Evolutionary conservation across 495 filamentous ascomycete species (phyloP).

Genomic region (Thozetella sp.): DNA sequence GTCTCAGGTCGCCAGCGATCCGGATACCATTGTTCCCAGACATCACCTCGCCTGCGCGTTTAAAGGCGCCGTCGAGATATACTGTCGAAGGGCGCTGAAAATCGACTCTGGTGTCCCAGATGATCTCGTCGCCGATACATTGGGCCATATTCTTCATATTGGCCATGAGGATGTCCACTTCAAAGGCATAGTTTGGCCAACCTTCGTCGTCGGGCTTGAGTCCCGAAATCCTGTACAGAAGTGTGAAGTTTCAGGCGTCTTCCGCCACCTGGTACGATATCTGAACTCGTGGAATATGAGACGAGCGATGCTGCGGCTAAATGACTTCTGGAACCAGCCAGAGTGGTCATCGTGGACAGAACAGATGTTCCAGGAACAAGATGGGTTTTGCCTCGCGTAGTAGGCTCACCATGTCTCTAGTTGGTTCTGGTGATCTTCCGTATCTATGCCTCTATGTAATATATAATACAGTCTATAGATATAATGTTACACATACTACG

Average conservation of each 20-base stretch:
- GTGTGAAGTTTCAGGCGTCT: neutral
- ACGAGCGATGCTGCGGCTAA: neutral
- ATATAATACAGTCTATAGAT: too few relatives aligned
- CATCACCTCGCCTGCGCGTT: neutral
- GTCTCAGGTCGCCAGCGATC: neutral
- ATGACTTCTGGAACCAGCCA: neutral
- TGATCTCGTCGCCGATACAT: neutral
- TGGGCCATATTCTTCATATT: neutral
- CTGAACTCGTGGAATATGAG: neutral
- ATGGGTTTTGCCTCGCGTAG: too few relatives aligned
- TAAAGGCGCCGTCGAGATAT: neutral
- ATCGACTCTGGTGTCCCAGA: neutral
- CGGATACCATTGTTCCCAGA: neutral
- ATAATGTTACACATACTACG: too few relatives aligned
- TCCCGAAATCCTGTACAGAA: neutral
- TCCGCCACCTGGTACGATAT: neutral
- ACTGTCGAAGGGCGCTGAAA: neutral
- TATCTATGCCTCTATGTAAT: too few relatives aligned
- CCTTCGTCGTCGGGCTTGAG: neutral
- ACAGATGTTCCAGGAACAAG: too few relatives aligned
- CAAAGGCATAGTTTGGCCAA: neutral
- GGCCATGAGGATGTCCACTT: neutral
- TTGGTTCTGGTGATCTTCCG: too few relatives aligned
- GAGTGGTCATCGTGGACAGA: neutral
- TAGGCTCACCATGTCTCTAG: too few relatives aligned